Evolutionary conservation across 305 asterid genomes (phyloP), one percentile per base, ranked within the genome.

Genomic region (Lippia alba): DNA sequence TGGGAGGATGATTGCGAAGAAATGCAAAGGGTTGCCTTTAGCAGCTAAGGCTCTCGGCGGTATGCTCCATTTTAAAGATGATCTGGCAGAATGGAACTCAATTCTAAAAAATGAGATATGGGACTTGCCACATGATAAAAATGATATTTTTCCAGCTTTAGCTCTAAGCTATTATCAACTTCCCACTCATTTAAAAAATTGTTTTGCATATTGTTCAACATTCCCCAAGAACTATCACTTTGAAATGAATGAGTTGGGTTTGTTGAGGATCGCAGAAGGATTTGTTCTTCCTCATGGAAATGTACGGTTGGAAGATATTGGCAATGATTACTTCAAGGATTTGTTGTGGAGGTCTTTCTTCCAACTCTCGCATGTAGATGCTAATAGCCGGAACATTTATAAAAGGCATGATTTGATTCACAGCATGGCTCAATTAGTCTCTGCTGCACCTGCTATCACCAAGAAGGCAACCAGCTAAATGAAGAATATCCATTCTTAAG

Each of bases 11-110:
- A 74, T 85, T 16, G 84, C 84, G 0, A 74, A 30, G 66, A 88
- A 84, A 80, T 88, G 92, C 69, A 66, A 68, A 69, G 91, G 90
- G n/a, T 68, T 84, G 74, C 91, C 95, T 62, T 76, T 84, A 68
- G 91, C 90, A 57, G 91, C 86, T 12, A 82, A 75, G 79, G 70
- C 85, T 58, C 83, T 88, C 5, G 91, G 90, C 63, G 65, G 90
- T 71, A 69, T 86, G 77, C 24, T 88, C 81, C 79, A 73, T 19
- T 75, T 44, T 18, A 74, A 75, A 41, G 66, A 46, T 12, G 48
- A 50, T 61, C 76, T 72, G 4, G 51, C 12, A 30, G 83, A 82
- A 53, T 88, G 94, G 90, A 65, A 63, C 9, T 74, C 72, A 24
- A 58, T 86, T 16, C 48, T 81, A 34, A 57, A 76, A 11, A 78